Evolutionary conservation across 768 basidiomycete species (phyloP), one percentile per base, ranked within the genome.

Genomic region (Harrya chromipes): DNA sequence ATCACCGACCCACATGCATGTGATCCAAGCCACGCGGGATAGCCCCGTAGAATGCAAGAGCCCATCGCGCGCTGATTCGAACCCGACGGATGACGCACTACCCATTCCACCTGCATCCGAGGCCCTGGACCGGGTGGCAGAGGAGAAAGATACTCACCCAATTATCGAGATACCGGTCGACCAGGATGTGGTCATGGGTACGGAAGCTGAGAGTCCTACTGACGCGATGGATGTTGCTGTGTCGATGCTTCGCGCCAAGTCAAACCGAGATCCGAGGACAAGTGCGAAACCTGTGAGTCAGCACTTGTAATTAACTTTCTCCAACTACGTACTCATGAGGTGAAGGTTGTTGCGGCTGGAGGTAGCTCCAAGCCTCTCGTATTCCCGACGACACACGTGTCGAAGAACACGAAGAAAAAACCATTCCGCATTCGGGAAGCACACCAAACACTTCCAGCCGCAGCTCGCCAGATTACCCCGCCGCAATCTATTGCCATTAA

Each of bases 261-360:
- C 47, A 24, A 65, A 47, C 47, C 50, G 63, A 58, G 60, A 58
- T 53, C 62, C 67, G 57, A 69, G 58, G 67, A 62, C 47, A 21
- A 65, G 20, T 1, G 23, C 36, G 3, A 57, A 47, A 31, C 45
- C 45, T 29, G 67, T 67, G 57, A 60, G 67, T 56, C 54, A 57
- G 41, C 51, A n/a, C 26, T 27, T 27, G 13, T 21, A n/a, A 17
- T 48, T 17, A 20, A n/a, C 17, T 23, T 17, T 37, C 16, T 40
- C 12, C 23, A 36, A 29, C 49, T 46, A 55, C 43, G 46, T 60
- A 60, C 54, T 64, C 31, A 64, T 55, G 43, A 38, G 34, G 43
- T 37, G 42, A 52, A 67, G 68, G 52, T 51, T 9, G 53, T 52
- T 20, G 50, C 43, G 23, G 46, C 46, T 40, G 53, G 56, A 23